Evolutionary conservation across 169 alveolate species (phyloP).

Genomic region (Neospora caninum): DNA sequence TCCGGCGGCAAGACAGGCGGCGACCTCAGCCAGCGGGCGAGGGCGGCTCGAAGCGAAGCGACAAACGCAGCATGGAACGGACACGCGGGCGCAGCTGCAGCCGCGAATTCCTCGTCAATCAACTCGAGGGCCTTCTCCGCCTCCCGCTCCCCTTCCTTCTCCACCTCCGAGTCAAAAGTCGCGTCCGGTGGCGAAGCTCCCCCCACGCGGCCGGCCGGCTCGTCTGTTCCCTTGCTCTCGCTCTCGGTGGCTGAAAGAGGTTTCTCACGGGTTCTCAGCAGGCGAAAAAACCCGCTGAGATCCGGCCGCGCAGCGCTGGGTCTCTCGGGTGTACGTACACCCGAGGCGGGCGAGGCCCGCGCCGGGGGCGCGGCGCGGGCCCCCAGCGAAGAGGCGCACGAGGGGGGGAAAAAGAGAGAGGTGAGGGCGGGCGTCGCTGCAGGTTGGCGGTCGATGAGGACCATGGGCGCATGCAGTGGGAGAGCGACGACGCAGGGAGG

Average conservation of each 20-base stretch:
- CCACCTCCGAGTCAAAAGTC: background rate
- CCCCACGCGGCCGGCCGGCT: too few species aligned
- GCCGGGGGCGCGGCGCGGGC: too few species aligned
- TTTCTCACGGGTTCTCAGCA: too few species aligned
- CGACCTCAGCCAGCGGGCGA: background rate
- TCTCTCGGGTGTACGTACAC: too few species aligned
- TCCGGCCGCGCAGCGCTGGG: too few species aligned
- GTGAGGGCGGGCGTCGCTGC: background rate
- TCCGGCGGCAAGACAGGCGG: background rate
- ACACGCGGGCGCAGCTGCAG: background rate
- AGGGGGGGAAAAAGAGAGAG: constrained; percentile 10
- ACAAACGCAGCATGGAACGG: background rate
- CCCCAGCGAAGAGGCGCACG: background rate
- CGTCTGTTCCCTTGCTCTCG: too few species aligned
- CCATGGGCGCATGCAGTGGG: constrained; percentile 22
- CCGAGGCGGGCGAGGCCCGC: too few species aligned
- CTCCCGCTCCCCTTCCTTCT: background rate
- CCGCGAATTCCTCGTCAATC: background rate
- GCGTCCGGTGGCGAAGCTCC: too few species aligned
- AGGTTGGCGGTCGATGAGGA: background rate
- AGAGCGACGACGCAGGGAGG: background rate
- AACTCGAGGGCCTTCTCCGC: background rate
- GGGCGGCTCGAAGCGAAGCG: background rate
- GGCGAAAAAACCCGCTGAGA: too few species aligned
- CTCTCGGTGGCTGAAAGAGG: too few species aligned